These are phyloP conservation scores for Pleurotus pulmonarius DNA, from an alignment of 768 basidiomycete species.

Conservation along the genomic window DNA sequence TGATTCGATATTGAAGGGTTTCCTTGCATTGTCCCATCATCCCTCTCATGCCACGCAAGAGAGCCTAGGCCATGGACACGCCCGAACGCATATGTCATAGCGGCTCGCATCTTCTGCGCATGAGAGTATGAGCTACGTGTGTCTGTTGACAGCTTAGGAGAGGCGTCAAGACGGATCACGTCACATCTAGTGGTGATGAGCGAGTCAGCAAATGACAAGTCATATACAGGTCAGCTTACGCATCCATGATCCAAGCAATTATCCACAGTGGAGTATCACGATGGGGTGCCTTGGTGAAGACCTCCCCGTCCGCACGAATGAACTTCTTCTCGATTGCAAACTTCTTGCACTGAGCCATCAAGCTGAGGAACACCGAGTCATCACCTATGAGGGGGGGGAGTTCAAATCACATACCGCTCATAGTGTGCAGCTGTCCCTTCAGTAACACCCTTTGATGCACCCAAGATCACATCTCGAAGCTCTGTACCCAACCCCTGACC, in stretches of 20 bases:
- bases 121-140: constrained; percentile 13
- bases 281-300: constrained; percentile 16
- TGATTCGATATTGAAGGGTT: constrained; percentile 24
- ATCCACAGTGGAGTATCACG: constrained; percentile 17
- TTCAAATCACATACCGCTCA: constrained; percentile 17
- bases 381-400: not conserved
- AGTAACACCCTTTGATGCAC: constrained; percentile 26
- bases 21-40: constrained; percentile 20
- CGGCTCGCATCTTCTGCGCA: constrained; percentile 21
- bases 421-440: constrained; percentile 26
- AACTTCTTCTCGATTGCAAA: constrained; percentile 16
- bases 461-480: constrained; percentile 13
- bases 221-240: constrained; percentile 9
- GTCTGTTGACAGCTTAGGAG: constrained; percentile 5
- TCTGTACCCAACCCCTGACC: not conserved
- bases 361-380: constrained; percentile 6
- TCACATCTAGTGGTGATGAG: constrained; percentile 20
- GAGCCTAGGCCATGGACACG: constrained; percentile 18
- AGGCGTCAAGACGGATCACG: constrained; percentile 19
- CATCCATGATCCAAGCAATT: constrained; percentile 24
- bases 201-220: not conserved
- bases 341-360: constrained; percentile 13
- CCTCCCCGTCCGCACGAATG: constrained; percentile 10
- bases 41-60: constrained; percentile 24
- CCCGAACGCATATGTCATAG: constrained; percentile 20